phyloP scores from a whole-genome alignment of 257 asterid species.

The Solanum bulbocastanum region DNA sequence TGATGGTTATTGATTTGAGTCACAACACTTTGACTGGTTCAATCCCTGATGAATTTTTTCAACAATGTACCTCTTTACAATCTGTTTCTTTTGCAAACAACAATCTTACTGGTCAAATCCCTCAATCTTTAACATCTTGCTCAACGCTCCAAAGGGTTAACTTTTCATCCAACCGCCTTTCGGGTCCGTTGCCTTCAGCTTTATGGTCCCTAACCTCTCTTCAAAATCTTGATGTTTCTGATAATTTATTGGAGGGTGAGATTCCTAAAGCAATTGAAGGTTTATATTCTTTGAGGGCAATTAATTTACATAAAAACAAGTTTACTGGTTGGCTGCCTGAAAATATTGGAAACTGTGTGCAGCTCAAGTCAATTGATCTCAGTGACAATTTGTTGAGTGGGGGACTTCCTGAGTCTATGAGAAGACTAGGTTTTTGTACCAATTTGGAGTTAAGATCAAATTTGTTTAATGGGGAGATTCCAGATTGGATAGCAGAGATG shows the following conservation, averaged over 20 bases:
- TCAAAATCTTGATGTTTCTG: conserved; percentile 52
- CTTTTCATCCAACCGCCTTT: conserved; percentile 50
- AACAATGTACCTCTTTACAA: conserved; percentile 47
- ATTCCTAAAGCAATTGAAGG: conserved; percentile 47
- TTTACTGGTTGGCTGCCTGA: conserved; percentile 59
- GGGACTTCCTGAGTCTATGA: conserved; percentile 51
- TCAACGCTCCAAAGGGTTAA: conserved; percentile 39
- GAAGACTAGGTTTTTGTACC: conserved; percentile 35
- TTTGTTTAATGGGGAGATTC: conserved; percentile 43
- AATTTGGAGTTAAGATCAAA: conserved; percentile 41
- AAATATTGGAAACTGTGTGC: conserved; percentile 49
- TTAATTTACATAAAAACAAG: conserved; percentile 39
- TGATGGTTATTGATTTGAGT: conserved; percentile 52
- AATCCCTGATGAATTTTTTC: conserved; percentile 48
- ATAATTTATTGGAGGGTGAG: conserved; percentile 58
- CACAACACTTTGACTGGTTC: conserved; percentile 40
- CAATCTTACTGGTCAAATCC: conserved; percentile 56
- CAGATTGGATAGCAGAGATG: conserved; percentile 78
- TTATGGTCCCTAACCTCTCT: conserved; percentile 51
- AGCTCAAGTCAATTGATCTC: conserved; percentile 40
- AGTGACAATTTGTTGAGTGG: conserved; percentile 49
- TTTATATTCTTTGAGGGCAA: conserved; percentile 26
- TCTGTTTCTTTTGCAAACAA: conserved; percentile 58
- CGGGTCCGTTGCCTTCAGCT: conserved; percentile 44
- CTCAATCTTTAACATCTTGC: conserved; percentile 46